A percentile compares a stretch with the other conserved stretches of the same genome.
phyloP scores from a whole-genome alignment of 306 rosid species.

The Rosa multiflora region DNA sequence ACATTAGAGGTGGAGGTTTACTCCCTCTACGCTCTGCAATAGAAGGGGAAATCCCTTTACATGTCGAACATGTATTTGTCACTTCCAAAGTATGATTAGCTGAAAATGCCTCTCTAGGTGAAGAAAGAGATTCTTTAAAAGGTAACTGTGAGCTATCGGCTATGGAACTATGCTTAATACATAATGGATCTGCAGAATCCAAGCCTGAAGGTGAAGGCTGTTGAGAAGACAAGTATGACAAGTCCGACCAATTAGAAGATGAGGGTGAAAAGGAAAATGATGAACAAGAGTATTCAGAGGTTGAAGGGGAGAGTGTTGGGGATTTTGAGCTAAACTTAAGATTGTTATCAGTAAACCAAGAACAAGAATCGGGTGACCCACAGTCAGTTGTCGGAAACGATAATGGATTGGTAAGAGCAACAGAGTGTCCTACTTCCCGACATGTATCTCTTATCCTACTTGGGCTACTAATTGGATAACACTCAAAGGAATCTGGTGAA shows the following conservation, averaged over 20 bases:
- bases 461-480: slow-evolving; percentile 45
- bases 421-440: slow-evolving; percentile 35
- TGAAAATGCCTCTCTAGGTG: slow-evolving; percentile 43
- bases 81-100: slow-evolving; percentile 30
- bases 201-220: slow-evolving; percentile 79
- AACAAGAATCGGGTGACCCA: slow-evolving; percentile 53
- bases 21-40: slow-evolving; percentile 95
- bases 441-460: slow-evolving; percentile 34
- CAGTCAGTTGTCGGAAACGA: slow-evolving; percentile 43
- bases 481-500: slow-evolving; percentile 68
- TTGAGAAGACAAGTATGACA: slow-evolving; percentile 60
- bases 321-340: slow-evolving; percentile 60
- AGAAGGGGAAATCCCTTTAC: slow-evolving; percentile 50
- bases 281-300: slow-evolving; percentile 76
- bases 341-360: slow-evolving; percentile 47
- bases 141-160: slow-evolving; percentile 36
- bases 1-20: slow-evolving; percentile 79
- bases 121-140: slow-evolving; percentile 39
- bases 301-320: slow-evolving; percentile 73
- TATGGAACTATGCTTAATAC: slow-evolving; percentile 42
- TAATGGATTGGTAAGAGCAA: slow-evolving; percentile 34
- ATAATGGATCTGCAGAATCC: slow-evolving; percentile 51
- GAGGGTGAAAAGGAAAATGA: slow-evolving; percentile 79
- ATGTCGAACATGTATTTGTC: slow-evolving; percentile 27
- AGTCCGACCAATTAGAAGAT: slow-evolving; percentile 86